Base-by-base conservation (phyloP, 441 rosid genomes). In the Gossypium trilobum region DNA sequence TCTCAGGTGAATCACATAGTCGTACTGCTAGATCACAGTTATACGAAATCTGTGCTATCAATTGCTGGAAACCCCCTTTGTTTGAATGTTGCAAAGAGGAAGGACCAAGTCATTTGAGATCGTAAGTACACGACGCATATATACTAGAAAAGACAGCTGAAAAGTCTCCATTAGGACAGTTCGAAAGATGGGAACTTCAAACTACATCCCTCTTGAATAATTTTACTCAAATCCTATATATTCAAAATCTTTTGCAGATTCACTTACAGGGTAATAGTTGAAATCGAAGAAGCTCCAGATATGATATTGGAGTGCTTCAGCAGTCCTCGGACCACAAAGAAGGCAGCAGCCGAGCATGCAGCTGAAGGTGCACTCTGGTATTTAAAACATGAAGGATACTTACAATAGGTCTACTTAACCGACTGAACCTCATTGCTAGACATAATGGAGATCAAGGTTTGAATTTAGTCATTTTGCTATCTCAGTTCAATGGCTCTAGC, bases 331-430 rank as follows among this genome's bases (percentile, higher is more conserved):
- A 55, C 73, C 2, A 88, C 81, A 27, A 95, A 95, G 90, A 95
- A 86, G 83, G 86, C 84, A 57, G 95, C 98, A 0, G 90, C 98
- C 2, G 99, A 95, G 81, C 73, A 84, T 44, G 97, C 99, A 13
- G 99, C 98, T 3, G 82, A 89, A 83, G 97, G 87, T 20, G 93
- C 93, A 13, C 57, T 95, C 22, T 89, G 98, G 97, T 92, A 81
- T 83, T 79, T 92, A 72, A 66, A 82, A 61, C 81, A 76, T 13
- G 68, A 73, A 72, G 91, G 89, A 1, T 85, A 87, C 78, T 72
- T 84, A 70, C 31, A 16, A 13, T 64, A 77, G 76, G 55, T 50
- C 22, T 27, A 29, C 27, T 51, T 52, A 13, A 50, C 46, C 6
- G 5, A 52, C 72, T 23, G n/a, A 42, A 42, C 4, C 33, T 20